phyloP scores from a whole-genome alignment of 768 basidiomycete genomes.

The Xanthoconium stramineum region DNA sequence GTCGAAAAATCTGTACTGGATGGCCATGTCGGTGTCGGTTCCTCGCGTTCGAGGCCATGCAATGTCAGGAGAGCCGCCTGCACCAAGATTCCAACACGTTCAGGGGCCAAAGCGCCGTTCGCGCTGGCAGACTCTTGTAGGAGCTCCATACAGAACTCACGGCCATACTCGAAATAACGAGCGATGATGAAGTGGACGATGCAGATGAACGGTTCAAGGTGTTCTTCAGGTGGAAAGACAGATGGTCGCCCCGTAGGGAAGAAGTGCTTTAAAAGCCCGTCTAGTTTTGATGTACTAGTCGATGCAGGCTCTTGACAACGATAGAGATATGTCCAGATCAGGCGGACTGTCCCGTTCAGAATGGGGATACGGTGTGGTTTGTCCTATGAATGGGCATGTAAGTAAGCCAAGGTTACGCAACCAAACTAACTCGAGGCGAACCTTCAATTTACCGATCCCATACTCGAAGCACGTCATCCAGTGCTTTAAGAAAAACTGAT shows the following conservation, averaged over 20 bases:
- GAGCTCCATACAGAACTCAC: constrained; percentile 76
- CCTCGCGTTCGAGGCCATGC: constrained; percentile 69
- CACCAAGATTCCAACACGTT: constrained; percentile 69
- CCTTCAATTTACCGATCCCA: constrained; percentile 78
- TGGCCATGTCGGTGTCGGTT: constrained; percentile 73
- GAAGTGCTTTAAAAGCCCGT: constrained; percentile 68
- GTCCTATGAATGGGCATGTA: constrained; percentile 50
- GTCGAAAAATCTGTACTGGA: constrained; percentile 63
- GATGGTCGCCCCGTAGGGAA: constrained; percentile 68
- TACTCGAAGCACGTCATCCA: constrained; percentile 76
- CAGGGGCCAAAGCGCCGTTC: constrained; percentile 55
- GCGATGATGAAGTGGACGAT: constrained; percentile 80
- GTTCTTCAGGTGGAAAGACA: constrained; percentile 68
- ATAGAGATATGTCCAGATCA: constrained; percentile 95
- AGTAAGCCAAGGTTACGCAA: constrained; percentile 2
- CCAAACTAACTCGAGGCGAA: constrained; percentile 26
- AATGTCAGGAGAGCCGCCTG: constrained; percentile 77
- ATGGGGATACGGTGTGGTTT: constrained; percentile 65
- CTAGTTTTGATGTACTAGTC: constrained; percentile 76
- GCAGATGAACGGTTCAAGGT: constrained; percentile 71
- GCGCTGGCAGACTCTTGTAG: constrained; percentile 62
- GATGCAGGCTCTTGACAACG: constrained; percentile 85
- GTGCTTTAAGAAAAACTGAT: constrained; percentile 78
- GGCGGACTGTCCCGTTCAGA: constrained; percentile 77
- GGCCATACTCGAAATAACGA: constrained; percentile 81